Evolutionary conservation across 2,329 filamentous ascomycete species (phyloP).

Genomic region (Aureobasidium leucospermi): DNA sequence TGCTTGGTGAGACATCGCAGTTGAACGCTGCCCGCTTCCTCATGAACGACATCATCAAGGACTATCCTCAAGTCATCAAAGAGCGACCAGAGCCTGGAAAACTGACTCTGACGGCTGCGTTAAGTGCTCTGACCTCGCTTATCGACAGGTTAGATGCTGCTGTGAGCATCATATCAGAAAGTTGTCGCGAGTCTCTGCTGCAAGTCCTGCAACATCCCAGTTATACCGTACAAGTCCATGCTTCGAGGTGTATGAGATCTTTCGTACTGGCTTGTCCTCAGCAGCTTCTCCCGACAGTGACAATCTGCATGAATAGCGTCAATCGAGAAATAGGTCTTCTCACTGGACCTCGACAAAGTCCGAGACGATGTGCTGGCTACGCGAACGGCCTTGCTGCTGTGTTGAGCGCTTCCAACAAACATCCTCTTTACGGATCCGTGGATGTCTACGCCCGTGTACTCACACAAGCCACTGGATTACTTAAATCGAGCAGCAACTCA

Average conservation of each 20-base stretch:
- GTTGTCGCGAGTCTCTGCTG: constrained; percentile 76
- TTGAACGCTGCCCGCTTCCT: constrained; percentile 72
- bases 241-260: constrained; percentile 74
- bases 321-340: constrained; percentile 77
- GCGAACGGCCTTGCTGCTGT: constrained; percentile 87
- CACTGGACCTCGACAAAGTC: constrained; percentile 65
- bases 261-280: constrained; percentile 89
- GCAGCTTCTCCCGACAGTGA: constrained; percentile 82
- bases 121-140: constrained; percentile 73
- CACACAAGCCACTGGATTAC: constrained; percentile 79
- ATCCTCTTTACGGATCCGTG: constrained; percentile 88
- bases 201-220: constrained; percentile 91
- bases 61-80: constrained; percentile 83
- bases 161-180: constrained; percentile 68
- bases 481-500: constrained; percentile 87
- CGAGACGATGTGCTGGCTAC: constrained; percentile 79
- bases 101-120: constrained; percentile 68
- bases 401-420: constrained; percentile 78
- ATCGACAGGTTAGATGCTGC: constrained; percentile 77
- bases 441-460: constrained; percentile 91
- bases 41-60: constrained; percentile 83
- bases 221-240: constrained; percentile 90
- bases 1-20: constrained; percentile 85
- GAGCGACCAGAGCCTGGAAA: constrained; percentile 86
- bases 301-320: constrained; percentile 94